Base-by-base conservation (phyloP, 2,329 filamentous ascomycete genomes). In the Fusarium sp. region DNA sequence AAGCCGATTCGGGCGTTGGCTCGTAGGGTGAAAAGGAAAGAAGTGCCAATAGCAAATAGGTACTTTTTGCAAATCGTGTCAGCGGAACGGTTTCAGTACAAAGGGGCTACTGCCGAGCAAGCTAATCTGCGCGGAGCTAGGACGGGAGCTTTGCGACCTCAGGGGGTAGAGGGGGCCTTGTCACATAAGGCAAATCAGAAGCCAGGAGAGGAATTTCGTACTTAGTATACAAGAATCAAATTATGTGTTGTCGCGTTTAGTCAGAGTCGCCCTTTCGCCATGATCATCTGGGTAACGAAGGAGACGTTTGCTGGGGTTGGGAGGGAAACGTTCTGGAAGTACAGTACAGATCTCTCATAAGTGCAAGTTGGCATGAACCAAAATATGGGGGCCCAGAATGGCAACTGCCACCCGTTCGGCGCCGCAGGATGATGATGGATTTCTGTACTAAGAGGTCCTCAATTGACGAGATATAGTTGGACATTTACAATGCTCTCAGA, bases 311-410 rank as follows among this genome's bases (percentile, higher is more conserved):
- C n/a, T 76, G 47, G 49, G 72, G 70, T 72, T 69, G 70, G 65
- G 69, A 75, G 70, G 66, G 57, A 77, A 73, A 75, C 65, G 72
- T 73, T 66, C 62, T 69, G 70, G 69, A 76, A 72, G 72, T 75
- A 77, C 69, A 69, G 73, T 69, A 76, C 77, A 78, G 74, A 77
- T 79, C 72, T 79, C 72, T 74, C 68, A 74, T 14, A 51, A 74
- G 49, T 77, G 75, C 78, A 79, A 80, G 72, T 77, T 80, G 78
- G 77, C 77, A 77, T 73, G 75, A 77, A 73, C 74, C 64, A 66
- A 75, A 75, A 69, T 66, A 70, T 68, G 69, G 62, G 39, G 47
- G 51, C 68, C 67, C 69, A 61, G 56, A 68, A 73, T 63, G 73
- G 73, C 66, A 69, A 74, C 64, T 71, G 41, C 63, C 68, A 66